Evolutionary conservation across 78 protist species (phyloP), one percentile per base, ranked within the genome.

Genomic region (Dictyostelium firmibasis): DNA sequence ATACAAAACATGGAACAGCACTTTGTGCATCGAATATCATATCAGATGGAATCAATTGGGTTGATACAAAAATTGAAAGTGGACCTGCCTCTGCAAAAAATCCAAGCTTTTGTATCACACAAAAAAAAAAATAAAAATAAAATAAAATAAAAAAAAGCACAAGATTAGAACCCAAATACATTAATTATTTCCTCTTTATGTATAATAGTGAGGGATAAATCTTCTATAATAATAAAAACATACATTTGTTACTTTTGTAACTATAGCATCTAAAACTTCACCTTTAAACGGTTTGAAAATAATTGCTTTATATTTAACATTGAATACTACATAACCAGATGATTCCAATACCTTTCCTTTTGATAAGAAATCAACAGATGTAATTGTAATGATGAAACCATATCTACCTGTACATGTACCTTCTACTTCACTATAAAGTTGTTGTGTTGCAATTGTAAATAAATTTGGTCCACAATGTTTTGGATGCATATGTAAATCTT

Each of bases 211-310:
- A 38, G 43, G 70, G 74, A 10, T 31, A n/a, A n/a, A n/a, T n/a
- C n/a, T n/a, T n/a, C n/a, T n/a, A n/a, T 25, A 20, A 16, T 41
- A 27, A n/a, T 47, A 47, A 11, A n/a, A 6, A 60, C 83, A 13
- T 82, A 91, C 95, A 84, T 77, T 81, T 44, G 96, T 95, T 13
- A 97, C 98, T 82, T 86, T 67, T 4, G 98, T 95, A 4, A 97
- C 98, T 2, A 91, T 94, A 3, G 97, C 97, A 82, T 97, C 98
- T 7, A 97, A 41, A 16, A 97, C 97, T 64, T 97, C 98, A 76
- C 96, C 96, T 85, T 92, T 97, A 84, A 97, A 97, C n/a, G 98
- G 96, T 72, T 91, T 81, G 41, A 97, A 94, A 41, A 97, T 97
- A 69, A 97, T 89, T 64, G 98, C 98, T 44, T 47, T 91, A 77